These are phyloP conservation scores for Paracamarosporium sp. DNA, from an alignment of 2,329 filamentous ascomycete genomes.

Conservation along the genomic window DNA sequence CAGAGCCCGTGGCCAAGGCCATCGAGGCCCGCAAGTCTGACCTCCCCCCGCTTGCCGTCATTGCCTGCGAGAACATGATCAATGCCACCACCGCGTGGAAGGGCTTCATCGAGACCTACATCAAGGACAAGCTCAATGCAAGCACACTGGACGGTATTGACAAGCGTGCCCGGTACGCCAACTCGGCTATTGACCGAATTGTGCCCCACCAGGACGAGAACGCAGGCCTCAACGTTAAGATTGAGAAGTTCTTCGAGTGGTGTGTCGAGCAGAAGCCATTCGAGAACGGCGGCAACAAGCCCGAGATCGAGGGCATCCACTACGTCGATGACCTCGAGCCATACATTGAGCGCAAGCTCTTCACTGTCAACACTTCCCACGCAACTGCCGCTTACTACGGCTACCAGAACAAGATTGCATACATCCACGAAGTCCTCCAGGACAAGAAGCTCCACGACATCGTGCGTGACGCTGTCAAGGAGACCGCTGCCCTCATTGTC, in stretches of 20 bases:
- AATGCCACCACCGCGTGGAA: constrained; percentile 90
- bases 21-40: constrained; percentile 74
- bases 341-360: constrained; percentile 99
- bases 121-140: constrained; percentile 71
- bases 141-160: constrained; percentile 72
- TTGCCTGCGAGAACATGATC: constrained; percentile 98
- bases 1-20: constrained; percentile 92
- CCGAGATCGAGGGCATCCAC: constrained; percentile 84
- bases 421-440: constrained; percentile 86
- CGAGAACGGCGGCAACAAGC: constrained; percentile 67
- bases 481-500: constrained; percentile 87
- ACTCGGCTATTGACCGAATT: constrained; percentile 98
- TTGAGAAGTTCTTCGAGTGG: constrained; percentile 99
- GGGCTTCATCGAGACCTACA: constrained; percentile 73
- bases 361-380: constrained; percentile 98
- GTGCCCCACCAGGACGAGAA: constrained; percentile 86
- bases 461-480: constrained; percentile 79
- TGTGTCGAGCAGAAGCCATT: constrained; percentile 91
- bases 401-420: constrained; percentile 83
- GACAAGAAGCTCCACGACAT: constrained; percentile 80
- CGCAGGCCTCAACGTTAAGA: constrained; percentile 86
- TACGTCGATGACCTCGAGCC: constrained; percentile 91
- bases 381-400: constrained; percentile 96
- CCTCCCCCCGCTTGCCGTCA: constrained; percentile 78
- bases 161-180: constrained; percentile 85